Percentiles rank a stretch among this genome's conserved stretches.
Conservation (phyloP, 495 filamentous ascomycete genomes). For the Xanthoparmelia taractica region DNA sequence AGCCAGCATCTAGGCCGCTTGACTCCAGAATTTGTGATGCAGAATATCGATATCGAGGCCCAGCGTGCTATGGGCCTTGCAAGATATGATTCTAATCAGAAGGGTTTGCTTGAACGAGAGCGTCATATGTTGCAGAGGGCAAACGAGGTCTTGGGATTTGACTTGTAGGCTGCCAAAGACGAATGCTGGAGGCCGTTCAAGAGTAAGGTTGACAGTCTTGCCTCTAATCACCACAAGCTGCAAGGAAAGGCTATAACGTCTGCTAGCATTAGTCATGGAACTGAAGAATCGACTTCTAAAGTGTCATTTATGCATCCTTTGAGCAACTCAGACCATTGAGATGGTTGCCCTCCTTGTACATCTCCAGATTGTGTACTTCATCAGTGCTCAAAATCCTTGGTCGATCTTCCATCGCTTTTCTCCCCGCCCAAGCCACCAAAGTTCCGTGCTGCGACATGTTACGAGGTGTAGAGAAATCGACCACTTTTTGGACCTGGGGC, state of each 20-base stretch:
- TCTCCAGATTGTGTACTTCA: neutral
- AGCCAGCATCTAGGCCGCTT: constrained; percentile 21
- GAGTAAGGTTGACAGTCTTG: no score
- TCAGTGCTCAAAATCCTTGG: neutral
- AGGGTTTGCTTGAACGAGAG: constrained; percentile 6
- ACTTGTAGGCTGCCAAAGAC: neutral
- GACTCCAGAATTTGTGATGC: constrained; percentile 23
- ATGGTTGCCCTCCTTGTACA: neutral
- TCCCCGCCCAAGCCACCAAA: neutral
- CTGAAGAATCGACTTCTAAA: no score
- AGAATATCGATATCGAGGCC: constrained; percentile 21
- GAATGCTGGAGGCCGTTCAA: no score
- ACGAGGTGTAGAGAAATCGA: no score
- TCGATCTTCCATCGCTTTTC: neutral
- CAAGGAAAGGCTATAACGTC: neutral
- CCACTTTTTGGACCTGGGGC: neutral
- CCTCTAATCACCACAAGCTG: no score
- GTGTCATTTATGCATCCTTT: no score
- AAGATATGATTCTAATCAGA: constrained; percentile 7
- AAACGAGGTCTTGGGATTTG: constrained; percentile 24
- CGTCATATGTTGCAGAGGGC: constrained; percentile 12
- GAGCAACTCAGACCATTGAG: no score
- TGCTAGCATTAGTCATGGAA: neutral
- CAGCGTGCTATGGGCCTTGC: constrained; percentile 25
- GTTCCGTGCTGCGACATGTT: neutral